phyloP scores from a whole-genome alignment of 1,284 basidiomycete genomes.

The Ustilago shanxiensis region DNA sequence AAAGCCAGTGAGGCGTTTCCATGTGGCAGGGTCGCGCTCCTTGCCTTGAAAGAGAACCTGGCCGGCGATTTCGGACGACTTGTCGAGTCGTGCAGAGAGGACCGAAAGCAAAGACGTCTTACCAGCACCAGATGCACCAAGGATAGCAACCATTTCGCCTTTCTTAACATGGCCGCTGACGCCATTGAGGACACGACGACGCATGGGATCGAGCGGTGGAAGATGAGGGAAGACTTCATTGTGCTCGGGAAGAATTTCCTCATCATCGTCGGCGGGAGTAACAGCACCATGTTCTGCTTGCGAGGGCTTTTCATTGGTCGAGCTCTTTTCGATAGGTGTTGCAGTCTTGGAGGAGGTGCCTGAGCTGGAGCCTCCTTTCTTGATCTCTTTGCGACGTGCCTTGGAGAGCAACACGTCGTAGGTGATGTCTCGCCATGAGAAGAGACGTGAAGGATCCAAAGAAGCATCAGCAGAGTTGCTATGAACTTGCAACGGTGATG shows the following conservation, averaged over 20 bases:
- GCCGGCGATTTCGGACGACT: slow-evolving; percentile 48
- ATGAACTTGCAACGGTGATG: neutral
- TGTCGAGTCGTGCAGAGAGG: slow-evolving; percentile 52
- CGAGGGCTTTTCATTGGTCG: slow-evolving; percentile 2
- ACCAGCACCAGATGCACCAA: slow-evolving; percentile 59
- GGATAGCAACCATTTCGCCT: slow-evolving; percentile 56
- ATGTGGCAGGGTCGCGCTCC: slow-evolving; percentile 51
- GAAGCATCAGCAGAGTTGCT: neutral
- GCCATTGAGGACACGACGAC: slow-evolving; percentile 46
- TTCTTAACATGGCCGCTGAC: slow-evolving; percentile 50
- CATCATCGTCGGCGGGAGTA: slow-evolving; percentile 6
- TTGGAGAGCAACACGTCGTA: slow-evolving; percentile 58
- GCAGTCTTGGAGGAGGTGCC: neutral
- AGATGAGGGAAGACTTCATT: slow-evolving; percentile 40
- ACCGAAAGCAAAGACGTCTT: slow-evolving; percentile 61
- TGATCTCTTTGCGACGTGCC: slow-evolving; percentile 49
- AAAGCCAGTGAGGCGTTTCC: slow-evolving; percentile 57
- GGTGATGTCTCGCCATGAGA: slow-evolving; percentile 54
- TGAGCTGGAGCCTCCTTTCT: slow-evolving; percentile 8
- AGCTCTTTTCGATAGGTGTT: slow-evolving; percentile 4
- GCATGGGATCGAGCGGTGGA: slow-evolving; percentile 39
- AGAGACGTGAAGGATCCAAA: slow-evolving; percentile 9
- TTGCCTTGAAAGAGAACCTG: slow-evolving; percentile 45
- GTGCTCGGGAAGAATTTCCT: slow-evolving; percentile 27
- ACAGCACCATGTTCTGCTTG: slow-evolving; percentile 27